Evolutionary conservation across 495 filamentous ascomycete species (phyloP), one percentile per base, ranked within the genome.

Genomic region (Penicillium fimorum): DNA sequence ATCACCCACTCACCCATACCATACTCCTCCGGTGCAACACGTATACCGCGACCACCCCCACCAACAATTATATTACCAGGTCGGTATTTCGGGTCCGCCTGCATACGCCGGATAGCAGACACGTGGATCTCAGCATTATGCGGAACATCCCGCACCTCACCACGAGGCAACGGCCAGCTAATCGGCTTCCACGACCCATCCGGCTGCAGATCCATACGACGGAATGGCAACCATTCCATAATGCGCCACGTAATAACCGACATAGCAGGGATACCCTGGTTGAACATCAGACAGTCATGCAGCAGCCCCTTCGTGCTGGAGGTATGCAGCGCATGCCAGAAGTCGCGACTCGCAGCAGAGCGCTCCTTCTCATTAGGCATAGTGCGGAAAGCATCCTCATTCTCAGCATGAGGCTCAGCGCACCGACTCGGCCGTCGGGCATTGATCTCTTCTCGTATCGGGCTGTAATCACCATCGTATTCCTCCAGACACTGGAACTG

Each of bases 141-240:
- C 0, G 91, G 91, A 12, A 96, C 89, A 66, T 95, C 91, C 2
- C 91, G 82, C 5, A 87, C 84, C 66, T 94, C 91, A 24, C 91
- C 91, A 44, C 83, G 82, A 0, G 91, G 90, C 5, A 94, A 68
- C 0, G 91, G 91, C 85, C 89, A 92, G 20, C 83, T 72, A 55
- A 95, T 93, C 0, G 87, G 85, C 60, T 87, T 87, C 91, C 91
- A 95, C 0, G 83, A 82, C 1, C 89, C 90, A 56, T 93, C 86
- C 3, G 76, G 52, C 47, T 83, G 80, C 18, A 94, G 65, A 63
- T 93, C 90, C 88, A 95, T 91, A 9, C 91, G 81, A 1, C 89
- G 82, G 73, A 94, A 93, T 0, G 91, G 90, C 13, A 95, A 73
- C 63, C 86, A 92, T 63, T 95, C 89, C 89, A 94, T 93, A 30